Evolutionary conservation across 768 basidiomycete genomes (phyloP), one percentile per base, ranked within the genome.

Genomic region (Trametes meyenii): DNA sequence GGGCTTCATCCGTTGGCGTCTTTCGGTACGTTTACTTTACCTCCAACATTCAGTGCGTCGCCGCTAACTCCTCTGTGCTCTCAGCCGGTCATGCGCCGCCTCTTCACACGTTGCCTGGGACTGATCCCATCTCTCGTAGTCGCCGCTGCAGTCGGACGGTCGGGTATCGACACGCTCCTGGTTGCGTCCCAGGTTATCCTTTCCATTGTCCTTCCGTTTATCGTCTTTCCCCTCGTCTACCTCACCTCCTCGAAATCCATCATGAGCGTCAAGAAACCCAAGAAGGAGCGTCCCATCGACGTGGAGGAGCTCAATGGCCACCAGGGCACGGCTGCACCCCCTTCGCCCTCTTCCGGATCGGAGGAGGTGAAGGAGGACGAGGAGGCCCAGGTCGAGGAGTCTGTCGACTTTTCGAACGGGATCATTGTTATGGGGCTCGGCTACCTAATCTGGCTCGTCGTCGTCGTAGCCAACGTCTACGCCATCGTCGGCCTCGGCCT

Each of bases 1-100:
- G 74, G 94, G 95, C 0, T 94, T 95, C 74, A 80, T 96, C 55
- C 85, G 84, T 54, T 96, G 94, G 94, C 82, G 85, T 48, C 83
- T 93, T 38, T 90, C 91, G 65, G 89, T 90, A 69, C 48, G 70
- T 64, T 35, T 45, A 3, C 29, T 3, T 56, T 1, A 21, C 23
- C 17, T 19, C 44, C 42, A 13, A 1, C 17, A 1, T n/a, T 75
- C 19, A n/a, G 48, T 16, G 26, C 24, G 35, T n/a, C 17, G 35
- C 63, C 70, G 16, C 46, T 69, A 26, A 45, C 71, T 10, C 43
- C 8, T 70, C 60, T 71, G 16, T 23, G n/a, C 23, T 29, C 50
- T 6, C 55, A 92, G 90, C 87, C 91, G 40, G 75, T 87, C 36
- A 67, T 92, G 38, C 86, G 96, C 6, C 86, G 96, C n/a, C 75